Base-by-base conservation (phyloP, 257 asterid species). In the Gardenia jasminoides region DNA sequence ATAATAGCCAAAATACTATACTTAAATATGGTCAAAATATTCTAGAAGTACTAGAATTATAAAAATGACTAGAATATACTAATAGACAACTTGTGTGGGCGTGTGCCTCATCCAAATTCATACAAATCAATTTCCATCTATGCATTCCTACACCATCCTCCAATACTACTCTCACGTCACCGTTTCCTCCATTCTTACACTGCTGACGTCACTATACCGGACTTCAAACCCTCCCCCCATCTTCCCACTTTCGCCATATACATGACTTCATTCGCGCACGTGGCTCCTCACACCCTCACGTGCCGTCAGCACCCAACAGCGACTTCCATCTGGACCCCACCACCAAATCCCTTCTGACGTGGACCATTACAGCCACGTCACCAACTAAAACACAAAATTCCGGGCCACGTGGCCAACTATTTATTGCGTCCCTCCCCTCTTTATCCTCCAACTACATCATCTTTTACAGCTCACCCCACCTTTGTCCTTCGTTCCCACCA, bases 321-420 rank as follows among this genome's bases (percentile, higher is more conserved):
- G 67, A 48, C 77, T 82, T 79, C 84, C 70, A 72, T 10, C 41
- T 15, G 80, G 80, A 33, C 68, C 80, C 80, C 67, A 67, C 80
- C 80, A 76, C 36, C 46, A 22, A 31, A 26, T 65, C 72, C 58
- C 13, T 30, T 85, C 85, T 82, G 87, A 90, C 92, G 93, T 88
- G 97, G 80, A 22, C 95, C 92, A 86, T 67, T 80, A 78, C 28
- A 46, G 79, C 90, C 92, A 88, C 81, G 80, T 86, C 89, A 86
- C 33, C 85, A 66, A 5, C 75, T 76, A 61, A 59, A 75, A 3
- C 10, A 54, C 73, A 83, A 82, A 82, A 24, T 15, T 33, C 76
- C 15, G 10, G 33, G 75, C 93, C 92, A 92, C 96, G 97, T 91
- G 93, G 76, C 85, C 87, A 70, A 80, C 89, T 86, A 89, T 82